A percentile compares a stretch with the other conserved stretches of the same genome.
phyloP scores from a whole-genome alignment of 495 filamentous ascomycete genomes.

The Neurospora terricola region DNA sequence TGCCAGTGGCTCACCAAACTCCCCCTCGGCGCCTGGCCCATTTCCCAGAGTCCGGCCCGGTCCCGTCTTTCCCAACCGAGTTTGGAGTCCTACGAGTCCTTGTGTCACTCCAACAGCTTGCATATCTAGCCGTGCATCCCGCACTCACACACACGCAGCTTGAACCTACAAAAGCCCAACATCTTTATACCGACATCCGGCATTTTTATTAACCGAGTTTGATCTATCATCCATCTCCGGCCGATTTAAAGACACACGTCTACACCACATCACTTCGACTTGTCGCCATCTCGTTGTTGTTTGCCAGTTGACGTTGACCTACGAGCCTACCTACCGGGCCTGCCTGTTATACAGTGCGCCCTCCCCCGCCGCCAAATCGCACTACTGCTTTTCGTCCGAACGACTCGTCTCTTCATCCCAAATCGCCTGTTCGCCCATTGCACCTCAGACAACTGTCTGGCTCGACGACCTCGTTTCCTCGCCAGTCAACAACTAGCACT shows the following conservation, averaged over 20 bases:
- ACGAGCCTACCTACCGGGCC: neutral
- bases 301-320: neutral
- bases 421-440: neutral
- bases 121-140: neutral
- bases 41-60: neutral
- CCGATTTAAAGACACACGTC: neutral
- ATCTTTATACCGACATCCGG: neutral
- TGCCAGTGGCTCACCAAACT: neutral
- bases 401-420: neutral
- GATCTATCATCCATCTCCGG: neutral
- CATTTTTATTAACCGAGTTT: neutral
- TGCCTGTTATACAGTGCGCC: neutral
- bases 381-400: neutral
- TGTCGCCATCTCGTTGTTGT: neutral
- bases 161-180: neutral
- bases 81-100: neutral
- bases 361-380: neutral
- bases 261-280: neutral
- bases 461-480: neutral
- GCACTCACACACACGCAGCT: neutral
- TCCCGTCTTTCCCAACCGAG: neutral
- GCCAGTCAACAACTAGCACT: neutral
- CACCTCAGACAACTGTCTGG: neutral
- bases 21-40: neutral
- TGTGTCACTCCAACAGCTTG: neutral